These are phyloP conservation scores for Suillus lakei DNA, from an alignment of 768 basidiomycete genomes.

Conservation along the genomic window DNA sequence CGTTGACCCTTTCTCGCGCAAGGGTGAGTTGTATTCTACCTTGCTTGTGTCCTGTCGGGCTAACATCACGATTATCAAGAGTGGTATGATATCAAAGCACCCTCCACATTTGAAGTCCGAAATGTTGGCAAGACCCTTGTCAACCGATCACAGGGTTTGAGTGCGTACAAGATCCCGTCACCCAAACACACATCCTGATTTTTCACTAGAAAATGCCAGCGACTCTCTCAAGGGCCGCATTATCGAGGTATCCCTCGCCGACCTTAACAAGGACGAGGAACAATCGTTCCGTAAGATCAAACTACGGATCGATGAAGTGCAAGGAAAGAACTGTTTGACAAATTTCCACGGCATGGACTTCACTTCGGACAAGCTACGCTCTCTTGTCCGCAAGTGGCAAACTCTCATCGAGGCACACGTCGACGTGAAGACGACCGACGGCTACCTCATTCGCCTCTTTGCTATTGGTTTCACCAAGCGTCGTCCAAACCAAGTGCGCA, in stretches of 20 bases:
- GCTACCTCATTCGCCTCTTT: slow-evolving; percentile 98
- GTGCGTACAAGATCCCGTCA: slow-evolving; percentile 54
- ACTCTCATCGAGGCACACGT: slow-evolving; percentile 98
- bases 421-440: slow-evolving; percentile 99
- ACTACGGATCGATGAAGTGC: slow-evolving; percentile 93
- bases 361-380: slow-evolving; percentile 99
- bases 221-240: slow-evolving; percentile 98
- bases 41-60: slow-evolving; percentile 4
- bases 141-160: slow-evolving; percentile 97
- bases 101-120: slow-evolving; percentile 94
- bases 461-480: slow-evolving; percentile 99
- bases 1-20: slow-evolving; percentile 99
- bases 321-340: slow-evolving; percentile 99
- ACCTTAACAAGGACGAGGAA: slow-evolving; percentile 99
- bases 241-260: slow-evolving; percentile 93
- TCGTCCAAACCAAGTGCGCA: slow-evolving; percentile 93
- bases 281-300: slow-evolving; percentile 99
- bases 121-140: slow-evolving; percentile 98
- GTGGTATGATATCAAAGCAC: slow-evolving; percentile 99
- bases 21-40: slow-evolving; percentile 60
- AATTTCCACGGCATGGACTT: slow-evolving; percentile 99
- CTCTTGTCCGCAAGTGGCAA: slow-evolving; percentile 99
- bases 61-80: slow-evolving; percentile 52
- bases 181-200: slow-evolving; percentile 17
- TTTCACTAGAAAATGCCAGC: slow-evolving; percentile 87